Conservation (phyloP, 768 basidiomycete species). For the Psilocybe subaeruginosa region DNA sequence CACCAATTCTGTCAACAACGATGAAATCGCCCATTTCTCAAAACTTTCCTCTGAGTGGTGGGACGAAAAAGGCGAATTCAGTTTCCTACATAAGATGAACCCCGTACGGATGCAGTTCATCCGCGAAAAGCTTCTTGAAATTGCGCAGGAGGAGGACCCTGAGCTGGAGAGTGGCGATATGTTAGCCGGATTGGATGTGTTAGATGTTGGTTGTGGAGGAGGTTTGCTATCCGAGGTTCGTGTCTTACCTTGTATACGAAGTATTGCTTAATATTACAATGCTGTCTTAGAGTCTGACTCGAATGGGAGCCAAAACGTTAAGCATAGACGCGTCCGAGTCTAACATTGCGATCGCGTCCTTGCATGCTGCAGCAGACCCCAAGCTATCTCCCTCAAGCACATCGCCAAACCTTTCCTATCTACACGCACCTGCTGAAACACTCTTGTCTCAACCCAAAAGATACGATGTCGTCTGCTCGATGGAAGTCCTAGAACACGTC, state of each 20-base stretch:
- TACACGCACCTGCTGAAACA: slow-evolving; percentile 74
- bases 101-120: slow-evolving; percentile 86
- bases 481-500: slow-evolving; percentile 99
- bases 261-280: neutral
- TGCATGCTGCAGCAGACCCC: slow-evolving; percentile 83
- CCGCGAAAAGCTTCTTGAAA: slow-evolving; percentile 71
- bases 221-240: slow-evolving; percentile 89
- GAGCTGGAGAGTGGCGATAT: slow-evolving; percentile 36
- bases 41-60: slow-evolving; percentile 92
- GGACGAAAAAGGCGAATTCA: slow-evolving; percentile 92
- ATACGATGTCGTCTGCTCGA: slow-evolving; percentile 93
- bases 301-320: slow-evolving; percentile 84
- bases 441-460: slow-evolving; percentile 64
- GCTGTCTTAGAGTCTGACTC: slow-evolving; percentile 69
- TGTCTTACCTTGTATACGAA: neutral
- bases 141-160: slow-evolving; percentile 54
- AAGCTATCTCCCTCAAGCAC: slow-evolving; percentile 42
- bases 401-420: slow-evolving; percentile 56
- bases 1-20: slow-evolving; percentile 56
- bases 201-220: slow-evolving; percentile 96
- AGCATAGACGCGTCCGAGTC: slow-evolving; percentile 92
- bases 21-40: slow-evolving; percentile 90
- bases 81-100: slow-evolving; percentile 92
- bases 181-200: slow-evolving; percentile 68
- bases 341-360: slow-evolving; percentile 83